phyloP scores from a whole-genome alignment of 1,284 basidiomycete species.

The Trichosporon sp. region DNA sequence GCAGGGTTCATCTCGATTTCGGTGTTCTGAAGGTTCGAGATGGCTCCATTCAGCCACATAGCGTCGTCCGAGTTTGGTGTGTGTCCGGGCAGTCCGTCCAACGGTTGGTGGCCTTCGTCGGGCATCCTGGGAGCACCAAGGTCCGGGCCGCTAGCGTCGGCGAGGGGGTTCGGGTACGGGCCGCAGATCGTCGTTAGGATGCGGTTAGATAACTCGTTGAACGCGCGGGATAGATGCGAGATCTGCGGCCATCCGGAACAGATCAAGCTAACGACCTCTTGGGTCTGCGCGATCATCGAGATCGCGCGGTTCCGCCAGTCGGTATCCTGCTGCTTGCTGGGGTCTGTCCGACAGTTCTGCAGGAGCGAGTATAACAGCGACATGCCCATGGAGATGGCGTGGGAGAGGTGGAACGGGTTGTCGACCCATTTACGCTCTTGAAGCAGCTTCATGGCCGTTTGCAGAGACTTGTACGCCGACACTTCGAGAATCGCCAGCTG shows the following conservation, averaged over 20 bases:
- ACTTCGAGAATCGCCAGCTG: constrained; percentile 3
- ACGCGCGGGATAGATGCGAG: not conserved
- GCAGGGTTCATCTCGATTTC: not conserved
- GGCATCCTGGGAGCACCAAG: not conserved
- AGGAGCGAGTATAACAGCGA: constrained; percentile 8
- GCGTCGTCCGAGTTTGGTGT: not conserved
- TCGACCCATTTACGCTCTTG: constrained; percentile 6
- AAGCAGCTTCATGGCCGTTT: not conserved
- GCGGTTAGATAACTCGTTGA: not conserved
- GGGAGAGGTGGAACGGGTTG: constrained; percentile 10
- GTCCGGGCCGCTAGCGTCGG: not conserved
- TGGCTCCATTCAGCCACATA: not conserved
- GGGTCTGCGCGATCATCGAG: not conserved
- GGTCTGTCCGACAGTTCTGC: not conserved
- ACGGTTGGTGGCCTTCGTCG: not conserved
- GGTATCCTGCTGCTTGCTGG: not conserved
- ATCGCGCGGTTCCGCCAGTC: not conserved
- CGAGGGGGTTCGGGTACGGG: not conserved
- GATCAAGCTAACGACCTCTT: not conserved
- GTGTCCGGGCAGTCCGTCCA: not conserved
- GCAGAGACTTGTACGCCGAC: constrained; percentile 1
- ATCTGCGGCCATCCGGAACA: not conserved
- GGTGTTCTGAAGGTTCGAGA: not conserved
- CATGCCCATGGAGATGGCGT: constrained; percentile 8
- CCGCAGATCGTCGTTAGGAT: not conserved